Percentiles rank a stretch among this genome's conserved stretches.
phyloP scores from a whole-genome alignment of 768 basidiomycete species.

The Polyporus arcularius region DNA sequence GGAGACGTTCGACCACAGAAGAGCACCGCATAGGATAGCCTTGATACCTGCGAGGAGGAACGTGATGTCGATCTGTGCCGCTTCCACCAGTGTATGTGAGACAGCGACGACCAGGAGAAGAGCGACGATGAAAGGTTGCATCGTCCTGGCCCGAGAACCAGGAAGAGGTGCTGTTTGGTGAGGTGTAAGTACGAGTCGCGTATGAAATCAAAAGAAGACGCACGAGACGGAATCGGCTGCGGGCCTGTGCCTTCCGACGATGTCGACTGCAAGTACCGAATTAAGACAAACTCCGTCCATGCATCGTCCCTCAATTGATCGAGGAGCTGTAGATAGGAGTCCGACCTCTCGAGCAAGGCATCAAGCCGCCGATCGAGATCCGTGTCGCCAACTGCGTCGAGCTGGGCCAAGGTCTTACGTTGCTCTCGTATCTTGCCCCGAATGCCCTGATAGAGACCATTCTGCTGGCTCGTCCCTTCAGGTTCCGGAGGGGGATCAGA shows the following conservation, averaged over 20 bases:
- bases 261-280: background rate
- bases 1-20: background rate
- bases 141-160: background rate
- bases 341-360: background rate
- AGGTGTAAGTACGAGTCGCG: too few species aligned
- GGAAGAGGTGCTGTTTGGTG: background rate
- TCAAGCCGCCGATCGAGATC: background rate
- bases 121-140: slow-evolving; percentile 10
- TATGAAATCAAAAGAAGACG: too few species aligned
- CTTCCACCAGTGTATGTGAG: slow-evolving; percentile 1
- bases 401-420: background rate
- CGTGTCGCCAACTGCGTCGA: background rate
- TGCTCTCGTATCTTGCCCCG: background rate
- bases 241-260: background rate
- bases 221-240: background rate
- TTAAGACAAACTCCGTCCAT: background rate
- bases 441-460: background rate
- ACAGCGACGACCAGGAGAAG: background rate
- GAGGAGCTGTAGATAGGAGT: background rate
- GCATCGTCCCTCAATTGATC: background rate
- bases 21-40: background rate
- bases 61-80: background rate
- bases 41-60: slow-evolving; percentile 1
- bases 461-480: background rate
- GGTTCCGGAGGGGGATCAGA: background rate